Percentiles rank a stretch among this genome's conserved stretches.
Evolutionary conservation across 2,329 filamentous ascomycete genomes (phyloP).

Genomic region (Parastagonospora nodorum): DNA sequence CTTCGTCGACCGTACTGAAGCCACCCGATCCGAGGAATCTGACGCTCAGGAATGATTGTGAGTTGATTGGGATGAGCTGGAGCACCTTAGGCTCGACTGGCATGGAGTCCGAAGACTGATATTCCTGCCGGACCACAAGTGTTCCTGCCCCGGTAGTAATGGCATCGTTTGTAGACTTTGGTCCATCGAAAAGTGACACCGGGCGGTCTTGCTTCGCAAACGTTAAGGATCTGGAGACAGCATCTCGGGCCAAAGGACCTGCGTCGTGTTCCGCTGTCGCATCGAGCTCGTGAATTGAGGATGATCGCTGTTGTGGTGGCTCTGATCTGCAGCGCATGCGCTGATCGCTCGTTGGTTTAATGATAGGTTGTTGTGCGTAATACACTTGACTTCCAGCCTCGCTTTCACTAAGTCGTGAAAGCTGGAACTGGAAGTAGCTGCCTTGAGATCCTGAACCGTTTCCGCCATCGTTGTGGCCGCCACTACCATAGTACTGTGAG

Average conservation of each 20-base stretch:
- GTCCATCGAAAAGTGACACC: background rate
- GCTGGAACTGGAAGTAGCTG: constrained; percentile 41
- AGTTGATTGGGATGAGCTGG: constrained; percentile 9
- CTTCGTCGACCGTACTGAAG: constrained; percentile 46
- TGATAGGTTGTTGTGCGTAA: constrained; percentile 8
- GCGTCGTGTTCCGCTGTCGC: constrained; percentile 29
- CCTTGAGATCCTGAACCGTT: constrained; percentile 17
- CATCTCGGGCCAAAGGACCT: constrained; percentile 41
- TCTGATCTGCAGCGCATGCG: constrained; percentile 6
- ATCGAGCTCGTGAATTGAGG: constrained; percentile 14
- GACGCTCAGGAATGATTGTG: constrained; percentile 41
- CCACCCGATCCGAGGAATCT: constrained; percentile 43
- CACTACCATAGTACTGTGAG: constrained; percentile 24
- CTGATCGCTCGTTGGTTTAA: constrained; percentile 4
- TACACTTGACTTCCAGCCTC: constrained; percentile 8
- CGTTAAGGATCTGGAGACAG: constrained; percentile 29
- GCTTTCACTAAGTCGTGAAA: constrained; percentile 25
- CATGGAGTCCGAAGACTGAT: no score
- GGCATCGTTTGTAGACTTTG: background rate
- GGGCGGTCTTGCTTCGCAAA: background rate
- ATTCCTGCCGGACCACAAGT: no score
- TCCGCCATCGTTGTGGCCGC: constrained; percentile 14
- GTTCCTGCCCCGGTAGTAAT: background rate
- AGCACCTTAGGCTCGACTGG: constrained; percentile 3
- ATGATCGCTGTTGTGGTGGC: constrained; percentile 10